Conservation (phyloP, 2,329 filamentous ascomycete species). For the Colletotrichum filicis region DNA sequence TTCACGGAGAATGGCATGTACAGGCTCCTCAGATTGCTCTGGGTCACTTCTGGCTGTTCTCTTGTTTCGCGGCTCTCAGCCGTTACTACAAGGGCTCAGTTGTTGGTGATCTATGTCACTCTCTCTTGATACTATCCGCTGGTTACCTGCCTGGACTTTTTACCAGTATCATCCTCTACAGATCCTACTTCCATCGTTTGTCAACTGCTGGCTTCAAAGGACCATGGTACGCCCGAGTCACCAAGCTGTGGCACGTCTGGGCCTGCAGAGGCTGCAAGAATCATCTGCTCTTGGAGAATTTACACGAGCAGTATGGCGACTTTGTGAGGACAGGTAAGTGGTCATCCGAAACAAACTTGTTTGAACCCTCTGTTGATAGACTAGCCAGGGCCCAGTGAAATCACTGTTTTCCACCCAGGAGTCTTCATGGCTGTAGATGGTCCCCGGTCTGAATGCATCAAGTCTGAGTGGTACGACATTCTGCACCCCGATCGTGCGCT, state of each 20-base stretch:
- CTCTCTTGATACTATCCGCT: conserved; percentile 15
- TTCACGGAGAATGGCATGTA: conserved; percentile 41
- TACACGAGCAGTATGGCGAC: conserved; percentile 39
- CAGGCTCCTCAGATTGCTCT: conserved; percentile 37
- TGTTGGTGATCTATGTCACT: conserved; percentile 13
- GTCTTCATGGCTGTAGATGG: conserved; percentile 40
- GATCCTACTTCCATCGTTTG: conserved; percentile 51
- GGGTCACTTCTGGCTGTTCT: conserved; percentile 27
- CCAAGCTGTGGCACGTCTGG: conserved; percentile 50
- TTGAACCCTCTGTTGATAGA: background rate
- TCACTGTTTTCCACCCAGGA: conserved; percentile 41
- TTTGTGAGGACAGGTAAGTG: conserved; percentile 41
- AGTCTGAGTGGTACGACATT: conserved; percentile 43
- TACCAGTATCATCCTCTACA: conserved; percentile 50
- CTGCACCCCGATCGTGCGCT: conserved; percentile 37
- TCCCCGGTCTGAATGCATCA: conserved; percentile 39
- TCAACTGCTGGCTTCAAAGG: conserved; percentile 47
- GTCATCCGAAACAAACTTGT: background rate
- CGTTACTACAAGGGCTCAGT: conserved; percentile 14
- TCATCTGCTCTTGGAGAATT: conserved; percentile 36
- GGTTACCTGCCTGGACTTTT: conserved; percentile 35
- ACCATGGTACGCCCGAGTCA: conserved; percentile 47
- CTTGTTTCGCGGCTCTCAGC: conserved; percentile 20
- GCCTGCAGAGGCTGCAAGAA: conserved; percentile 39
- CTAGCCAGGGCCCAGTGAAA: conserved; percentile 37